Evolutionary conservation across 495 filamentous ascomycete genomes (phyloP).

Genomic region (Pseudotulostoma volvatum): DNA sequence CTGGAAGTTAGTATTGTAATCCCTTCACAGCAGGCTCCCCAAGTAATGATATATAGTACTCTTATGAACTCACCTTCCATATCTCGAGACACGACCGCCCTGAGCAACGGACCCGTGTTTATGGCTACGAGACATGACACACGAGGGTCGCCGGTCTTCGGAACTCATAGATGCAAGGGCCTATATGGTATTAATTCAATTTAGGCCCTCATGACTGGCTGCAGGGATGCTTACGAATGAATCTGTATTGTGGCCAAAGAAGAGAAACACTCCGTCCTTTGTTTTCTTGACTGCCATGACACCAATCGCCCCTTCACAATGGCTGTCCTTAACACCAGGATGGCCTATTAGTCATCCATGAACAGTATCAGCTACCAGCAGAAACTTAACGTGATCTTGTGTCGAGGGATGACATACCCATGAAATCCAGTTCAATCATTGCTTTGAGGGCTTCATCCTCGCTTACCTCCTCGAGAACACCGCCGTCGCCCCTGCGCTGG

Average conservation of each 20-base stretch:
- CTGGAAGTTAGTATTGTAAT: too few relatives aligned
- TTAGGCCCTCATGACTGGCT: constrained; percentile 5
- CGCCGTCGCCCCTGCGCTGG: constrained; percentile 39
- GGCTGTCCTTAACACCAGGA: constrained; percentile 54
- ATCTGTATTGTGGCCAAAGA: constrained; percentile 86
- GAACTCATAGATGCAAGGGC: constrained; percentile 77
- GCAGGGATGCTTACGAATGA: constrained; percentile 44
- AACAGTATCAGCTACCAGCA: constrained; percentile 8
- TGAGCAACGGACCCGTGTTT: constrained; percentile 23
- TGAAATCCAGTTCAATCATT: constrained; percentile 67
- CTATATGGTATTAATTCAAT: constrained; percentile 18
- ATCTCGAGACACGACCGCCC: constrained; percentile 21
- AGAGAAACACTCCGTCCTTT: constrained; percentile 49
- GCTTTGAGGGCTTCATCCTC: constrained; percentile 56
- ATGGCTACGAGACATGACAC: constrained; percentile 63
- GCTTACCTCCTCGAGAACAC: constrained; percentile 41
- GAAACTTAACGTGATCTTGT: too few relatives aligned
- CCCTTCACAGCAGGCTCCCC: too few relatives aligned
- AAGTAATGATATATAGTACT: too few relatives aligned
- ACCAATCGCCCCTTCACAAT: constrained; percentile 62
- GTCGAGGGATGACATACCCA: constrained; percentile 40
- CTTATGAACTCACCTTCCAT: constrained; percentile 8
- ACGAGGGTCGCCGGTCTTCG: constrained; percentile 48
- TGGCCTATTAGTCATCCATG: constrained; percentile 32
- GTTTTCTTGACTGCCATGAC: constrained; percentile 72